Conservation (phyloP, 1,139 yeast species). For the Suhomyces chickasaworum region DNA sequence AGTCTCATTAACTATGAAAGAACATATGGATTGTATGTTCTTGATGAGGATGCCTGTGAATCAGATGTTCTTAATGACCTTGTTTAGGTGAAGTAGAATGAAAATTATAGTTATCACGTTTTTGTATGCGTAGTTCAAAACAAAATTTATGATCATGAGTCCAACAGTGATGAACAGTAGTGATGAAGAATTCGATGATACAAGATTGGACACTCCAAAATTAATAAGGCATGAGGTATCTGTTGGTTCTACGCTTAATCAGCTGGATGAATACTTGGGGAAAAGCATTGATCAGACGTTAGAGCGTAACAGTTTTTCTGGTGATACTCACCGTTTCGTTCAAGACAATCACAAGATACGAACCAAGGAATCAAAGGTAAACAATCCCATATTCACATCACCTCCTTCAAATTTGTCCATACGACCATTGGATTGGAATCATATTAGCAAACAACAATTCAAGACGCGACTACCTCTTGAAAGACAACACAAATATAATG, state of each 20-base stretch:
- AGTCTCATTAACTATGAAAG: slow-evolving; percentile 76
- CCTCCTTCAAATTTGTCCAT: slow-evolving; percentile 17
- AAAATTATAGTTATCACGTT: slow-evolving; percentile 1
- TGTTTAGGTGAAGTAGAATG: too few relatives aligned
- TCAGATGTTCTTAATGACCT: slow-evolving; percentile 57
- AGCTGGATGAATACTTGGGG: neutral
- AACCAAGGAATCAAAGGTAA: neutral
- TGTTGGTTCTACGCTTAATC: neutral
- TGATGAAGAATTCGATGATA: slow-evolving; percentile 23
- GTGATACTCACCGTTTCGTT: neutral
- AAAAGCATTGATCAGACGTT: neutral
- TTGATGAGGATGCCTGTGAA: slow-evolving; percentile 53
- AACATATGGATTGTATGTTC: slow-evolving; percentile 55
- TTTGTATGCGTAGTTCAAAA: neutral
- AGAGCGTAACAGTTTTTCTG: neutral
- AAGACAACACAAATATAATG: neutral
- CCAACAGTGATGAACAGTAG: slow-evolving; percentile 8
- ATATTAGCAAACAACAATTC: neutral
- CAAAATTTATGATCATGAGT: neutral
- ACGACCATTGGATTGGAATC: slow-evolving; percentile 9
- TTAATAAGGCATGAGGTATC: slow-evolving; percentile 9
- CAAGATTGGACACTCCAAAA: slow-evolving; percentile 19
- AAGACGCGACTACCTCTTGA: neutral
- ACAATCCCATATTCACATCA: slow-evolving; percentile 4
- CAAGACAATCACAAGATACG: neutral